A percentile compares a stretch with the other conserved stretches of the same genome.
phyloP scores from a whole-genome alignment of 2,329 filamentous ascomycete genomes.

The Aspergillus texensis region DNA sequence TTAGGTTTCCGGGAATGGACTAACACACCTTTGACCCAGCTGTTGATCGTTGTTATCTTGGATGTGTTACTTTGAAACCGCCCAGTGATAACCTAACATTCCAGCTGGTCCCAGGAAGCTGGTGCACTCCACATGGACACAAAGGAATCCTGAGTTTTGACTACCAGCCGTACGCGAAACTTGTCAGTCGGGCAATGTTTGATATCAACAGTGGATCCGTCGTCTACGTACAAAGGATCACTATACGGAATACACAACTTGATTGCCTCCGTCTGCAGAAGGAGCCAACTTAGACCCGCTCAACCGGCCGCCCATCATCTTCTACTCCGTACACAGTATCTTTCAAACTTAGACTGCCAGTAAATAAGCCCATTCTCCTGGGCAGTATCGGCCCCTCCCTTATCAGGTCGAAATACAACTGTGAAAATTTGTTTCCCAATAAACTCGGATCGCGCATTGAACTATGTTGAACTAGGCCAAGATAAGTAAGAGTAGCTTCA shows the following conservation, averaged over 20 bases:
- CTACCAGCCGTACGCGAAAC: background rate
- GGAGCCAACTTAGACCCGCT: background rate
- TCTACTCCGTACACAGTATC: background rate
- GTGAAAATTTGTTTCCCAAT: background rate
- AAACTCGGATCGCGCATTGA: background rate
- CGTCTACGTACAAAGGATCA: background rate
- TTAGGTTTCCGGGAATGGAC: background rate
- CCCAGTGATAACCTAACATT: background rate
- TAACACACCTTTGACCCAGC: background rate
- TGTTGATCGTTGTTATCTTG: background rate
- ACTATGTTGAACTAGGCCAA: background rate
- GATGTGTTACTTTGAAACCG: background rate
- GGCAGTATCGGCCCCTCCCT: background rate
- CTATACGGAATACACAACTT: background rate
- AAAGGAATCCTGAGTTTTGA: background rate
- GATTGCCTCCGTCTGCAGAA: background rate
- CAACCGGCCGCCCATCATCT: background rate
- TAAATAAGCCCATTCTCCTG: background rate
- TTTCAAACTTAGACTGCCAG: background rate
- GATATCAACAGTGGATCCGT: background rate
- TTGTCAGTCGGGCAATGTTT: background rate
- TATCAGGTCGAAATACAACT: background rate
- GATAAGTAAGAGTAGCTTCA: conserved; percentile 1
- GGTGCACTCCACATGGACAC: background rate
- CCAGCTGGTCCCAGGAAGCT: background rate